These are phyloP conservation scores for Mycena olivaceomarginata DNA, from an alignment of 768 basidiomycete species.

Conservation along the genomic window DNA sequence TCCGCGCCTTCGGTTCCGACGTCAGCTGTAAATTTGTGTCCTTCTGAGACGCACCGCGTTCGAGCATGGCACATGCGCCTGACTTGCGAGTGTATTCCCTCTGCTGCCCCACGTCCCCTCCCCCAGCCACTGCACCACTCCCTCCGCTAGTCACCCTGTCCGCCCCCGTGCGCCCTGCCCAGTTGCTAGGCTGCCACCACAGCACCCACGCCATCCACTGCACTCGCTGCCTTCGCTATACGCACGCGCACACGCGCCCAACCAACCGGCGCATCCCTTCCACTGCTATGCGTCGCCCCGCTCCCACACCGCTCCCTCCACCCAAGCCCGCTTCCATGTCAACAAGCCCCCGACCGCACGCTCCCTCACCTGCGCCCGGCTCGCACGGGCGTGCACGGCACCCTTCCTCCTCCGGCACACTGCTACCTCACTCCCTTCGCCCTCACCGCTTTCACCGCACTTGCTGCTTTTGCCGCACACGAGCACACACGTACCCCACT, in stretches of 20 bases:
- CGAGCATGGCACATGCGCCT: background rate
- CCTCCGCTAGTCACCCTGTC: background rate
- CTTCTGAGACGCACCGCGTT: no score
- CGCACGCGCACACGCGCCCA: conserved; percentile 1
- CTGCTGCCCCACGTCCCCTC: background rate
- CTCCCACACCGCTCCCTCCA: background rate
- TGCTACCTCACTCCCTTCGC: no score
- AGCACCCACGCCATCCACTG: conserved; percentile 1
- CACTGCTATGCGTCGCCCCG: background rate
- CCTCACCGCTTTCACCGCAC: no score
- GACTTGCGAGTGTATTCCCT: conserved; percentile 4
- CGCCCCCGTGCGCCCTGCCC: background rate
- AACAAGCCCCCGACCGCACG: no score
- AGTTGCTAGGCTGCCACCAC: conserved; percentile 1
- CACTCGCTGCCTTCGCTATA: background rate
- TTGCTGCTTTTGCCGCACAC: no score
- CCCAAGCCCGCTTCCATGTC: background rate
- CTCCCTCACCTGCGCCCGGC: no score
- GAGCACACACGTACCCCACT: no score
- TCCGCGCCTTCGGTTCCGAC: no score
- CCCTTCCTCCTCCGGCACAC: no score
- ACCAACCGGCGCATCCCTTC: conserved; percentile 1
- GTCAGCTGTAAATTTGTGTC: no score
- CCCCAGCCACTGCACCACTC: background rate
- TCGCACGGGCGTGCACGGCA: no score